Percentiles rank a stretch among this genome's conserved stretches.
Evolutionary conservation across 2,329 filamentous ascomycete genomes (phyloP).

Genomic region (Nigrospora sphaerica): DNA sequence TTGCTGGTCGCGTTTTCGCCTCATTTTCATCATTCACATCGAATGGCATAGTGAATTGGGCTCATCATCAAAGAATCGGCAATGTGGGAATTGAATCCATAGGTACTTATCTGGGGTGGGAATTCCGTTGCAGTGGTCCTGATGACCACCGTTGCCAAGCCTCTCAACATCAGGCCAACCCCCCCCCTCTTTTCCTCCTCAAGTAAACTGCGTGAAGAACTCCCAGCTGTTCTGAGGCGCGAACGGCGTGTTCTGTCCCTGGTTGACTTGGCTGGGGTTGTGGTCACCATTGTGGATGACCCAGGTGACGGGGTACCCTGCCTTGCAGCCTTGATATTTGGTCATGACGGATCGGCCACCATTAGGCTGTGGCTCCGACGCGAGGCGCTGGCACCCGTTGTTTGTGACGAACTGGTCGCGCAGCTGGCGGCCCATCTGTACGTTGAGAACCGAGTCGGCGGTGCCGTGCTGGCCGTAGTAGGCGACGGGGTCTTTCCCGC

Average conservation of each 20-base stretch:
- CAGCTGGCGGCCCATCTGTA: conserved; percentile 21
- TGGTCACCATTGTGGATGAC: conserved; percentile 13
- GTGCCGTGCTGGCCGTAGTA: conserved; percentile 25
- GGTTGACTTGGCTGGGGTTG: conserved; percentile 10
- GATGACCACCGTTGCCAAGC: too few species aligned
- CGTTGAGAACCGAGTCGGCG: conserved; percentile 24
- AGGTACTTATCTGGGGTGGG: too few species aligned
- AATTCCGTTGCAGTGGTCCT: too few species aligned
- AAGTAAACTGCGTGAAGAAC: conserved; percentile 9
- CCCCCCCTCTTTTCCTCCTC: background rate
- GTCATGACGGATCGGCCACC: conserved; percentile 7
- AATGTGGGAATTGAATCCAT: too few species aligned
- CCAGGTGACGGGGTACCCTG: conserved; percentile 11
- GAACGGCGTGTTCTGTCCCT: conserved; percentile 6
- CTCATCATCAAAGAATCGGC: too few species aligned
- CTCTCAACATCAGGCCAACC: too few species aligned
- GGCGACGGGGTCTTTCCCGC: conserved; percentile 24
- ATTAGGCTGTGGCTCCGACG: conserved; percentile 4
- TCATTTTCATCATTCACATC: too few species aligned
- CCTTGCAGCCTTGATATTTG: conserved; percentile 9
- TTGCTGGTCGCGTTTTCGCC: too few species aligned
- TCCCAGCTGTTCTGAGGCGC: conserved; percentile 13
- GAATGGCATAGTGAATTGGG: too few species aligned
- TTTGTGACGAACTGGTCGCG: conserved; percentile 28
- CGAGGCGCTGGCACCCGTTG: conserved; percentile 23